Percentiles rank a stretch among this genome's conserved stretches.
Evolutionary conservation across 495 filamentous ascomycete genomes (phyloP).

Genomic region (Lasiosphaeria miniovina): DNA sequence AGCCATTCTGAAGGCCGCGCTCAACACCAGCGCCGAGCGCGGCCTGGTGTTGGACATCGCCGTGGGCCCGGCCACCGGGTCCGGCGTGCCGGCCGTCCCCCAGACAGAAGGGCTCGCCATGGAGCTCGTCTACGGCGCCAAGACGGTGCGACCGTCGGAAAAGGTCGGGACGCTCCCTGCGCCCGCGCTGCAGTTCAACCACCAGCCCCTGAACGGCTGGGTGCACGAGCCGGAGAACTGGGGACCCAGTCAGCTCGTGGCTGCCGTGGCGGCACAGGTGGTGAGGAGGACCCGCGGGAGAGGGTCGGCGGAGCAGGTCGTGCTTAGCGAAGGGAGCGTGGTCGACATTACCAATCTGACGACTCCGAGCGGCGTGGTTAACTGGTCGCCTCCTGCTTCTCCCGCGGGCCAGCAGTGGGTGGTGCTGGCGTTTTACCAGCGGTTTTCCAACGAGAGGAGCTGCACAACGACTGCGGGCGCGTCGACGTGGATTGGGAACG

Average conservation of each 20-base stretch:
- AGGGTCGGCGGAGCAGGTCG: not conserved
- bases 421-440: conserved; percentile 41
- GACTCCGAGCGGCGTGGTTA: conserved; percentile 15
- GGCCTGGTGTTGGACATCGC: conserved; percentile 48
- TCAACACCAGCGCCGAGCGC: conserved; percentile 37
- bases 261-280: conserved; percentile 31
- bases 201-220: conserved; percentile 22
- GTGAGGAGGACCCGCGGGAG: not conserved
- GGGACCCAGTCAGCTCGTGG: conserved; percentile 36
- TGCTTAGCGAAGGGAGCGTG: conserved; percentile 10
- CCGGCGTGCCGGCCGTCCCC: conserved; percentile 42
- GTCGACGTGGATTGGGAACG: conserved; percentile 40
- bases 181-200: conserved; percentile 19
- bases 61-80: conserved; percentile 47
- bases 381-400: conserved; percentile 5
- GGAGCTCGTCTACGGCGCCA: conserved; percentile 28
- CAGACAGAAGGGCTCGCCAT: conserved; percentile 39
- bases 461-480: conserved; percentile 21
- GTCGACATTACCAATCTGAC: conserved; percentile 10
- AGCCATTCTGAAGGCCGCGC: conserved; percentile 34
- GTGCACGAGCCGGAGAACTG: conserved; percentile 38
- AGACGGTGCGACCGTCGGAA: not conserved
- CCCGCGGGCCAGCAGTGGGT: conserved; percentile 14
- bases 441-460: conserved; percentile 24
- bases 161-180: conserved; percentile 4